Base-by-base conservation (phyloP, 1,139 yeast genomes). In the Taiozyma sp. region DNA sequence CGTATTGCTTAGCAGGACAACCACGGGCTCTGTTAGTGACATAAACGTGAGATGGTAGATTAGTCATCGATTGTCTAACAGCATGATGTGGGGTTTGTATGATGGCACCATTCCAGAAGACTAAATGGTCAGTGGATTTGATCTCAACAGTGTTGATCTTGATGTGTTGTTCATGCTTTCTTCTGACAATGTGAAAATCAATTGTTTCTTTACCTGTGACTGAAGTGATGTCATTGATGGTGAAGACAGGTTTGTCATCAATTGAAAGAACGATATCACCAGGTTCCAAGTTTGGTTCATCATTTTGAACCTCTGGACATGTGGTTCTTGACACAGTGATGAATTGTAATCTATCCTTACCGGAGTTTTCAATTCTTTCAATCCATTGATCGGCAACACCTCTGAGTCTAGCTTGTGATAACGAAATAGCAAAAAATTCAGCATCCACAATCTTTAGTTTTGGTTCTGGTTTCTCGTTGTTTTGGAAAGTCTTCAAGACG, bases 371-470 rank as follows among this genome's bases (percentile, higher is more conserved):
- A 62, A 88, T 79, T 57, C 74, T 75, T 39, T 74, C 65, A 55
- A 90, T 85, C 95, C 96, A 88, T 42, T 81, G 81, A 60, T 87
- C 93, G 1, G 93, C 79, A 22, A 90, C 96, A 16, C 96, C 96
- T 62, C 89, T 77, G 47, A 88, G 79, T 67, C 97, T 81, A 3
- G 96, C 96, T 61, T 83, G 86, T 30, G 84, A 77, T 28, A 89
- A 75, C 1, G 88, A 78, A 47, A 86, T 73, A 0, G 91, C 75
- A 32, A 79, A 77, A 59, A 88, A 83, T 61, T 88, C 97, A 42
- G 89, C 84, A 62, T 89, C 96, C 49, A 91, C 74, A 49, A 88
- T 83, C 54, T 87, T 72, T 9, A 80, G 75, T 42, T 73, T 70
- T 3, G 93, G 89, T 35, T 45, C 21, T 14, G 29, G 39, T 14